Conservation (phyloP, 2,329 filamentous ascomycete species). For the Colletotrichum sp. region DNA sequence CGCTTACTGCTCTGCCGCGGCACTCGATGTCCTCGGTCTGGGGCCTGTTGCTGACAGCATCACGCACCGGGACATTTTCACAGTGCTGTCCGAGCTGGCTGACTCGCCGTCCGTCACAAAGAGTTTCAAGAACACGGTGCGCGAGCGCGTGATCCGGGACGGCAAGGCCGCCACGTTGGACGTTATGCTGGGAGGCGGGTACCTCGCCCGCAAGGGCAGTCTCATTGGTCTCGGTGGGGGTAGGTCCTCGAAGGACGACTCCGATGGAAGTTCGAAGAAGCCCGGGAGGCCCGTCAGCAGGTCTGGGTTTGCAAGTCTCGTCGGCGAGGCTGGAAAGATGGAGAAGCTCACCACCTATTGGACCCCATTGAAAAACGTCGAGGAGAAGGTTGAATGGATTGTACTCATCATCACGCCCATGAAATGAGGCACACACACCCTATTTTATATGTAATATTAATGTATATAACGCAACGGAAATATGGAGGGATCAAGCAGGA, state of each 20-base stretch:
- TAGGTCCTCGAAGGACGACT: conserved; percentile 6
- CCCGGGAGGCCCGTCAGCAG: conserved; percentile 2
- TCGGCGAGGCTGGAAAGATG: conserved; percentile 3
- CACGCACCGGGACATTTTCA: conserved; percentile 57
- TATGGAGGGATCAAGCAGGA: neutral
- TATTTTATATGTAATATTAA: neutral
- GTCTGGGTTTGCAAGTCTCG: conserved; percentile 16
- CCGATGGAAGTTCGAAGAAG: conserved; percentile 1
- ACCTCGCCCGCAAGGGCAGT: conserved; percentile 17
- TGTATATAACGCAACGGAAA: neutral
- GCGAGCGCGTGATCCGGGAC: conserved; percentile 38
- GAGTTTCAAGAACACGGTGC: conserved; percentile 49
- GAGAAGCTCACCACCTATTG: conserved; percentile 20
- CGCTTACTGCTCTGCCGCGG: conserved; percentile 50
- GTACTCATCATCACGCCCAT: conserved; percentile 19
- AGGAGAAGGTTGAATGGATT: conserved; percentile 19
- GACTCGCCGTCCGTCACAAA: conserved; percentile 47
- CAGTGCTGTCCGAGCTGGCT: conserved; percentile 54
- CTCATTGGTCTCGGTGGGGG: conserved; percentile 15
- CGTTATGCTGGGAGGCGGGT: conserved; percentile 21
- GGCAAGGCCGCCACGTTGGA: conserved; percentile 39
- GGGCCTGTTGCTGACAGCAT: conserved; percentile 34
- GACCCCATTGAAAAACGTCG: conserved; percentile 21
- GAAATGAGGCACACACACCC: neutral
- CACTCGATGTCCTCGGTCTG: conserved; percentile 51